Conservation (phyloP, 345 rosid genomes). For the Microthlaspi erraticum region DNA sequence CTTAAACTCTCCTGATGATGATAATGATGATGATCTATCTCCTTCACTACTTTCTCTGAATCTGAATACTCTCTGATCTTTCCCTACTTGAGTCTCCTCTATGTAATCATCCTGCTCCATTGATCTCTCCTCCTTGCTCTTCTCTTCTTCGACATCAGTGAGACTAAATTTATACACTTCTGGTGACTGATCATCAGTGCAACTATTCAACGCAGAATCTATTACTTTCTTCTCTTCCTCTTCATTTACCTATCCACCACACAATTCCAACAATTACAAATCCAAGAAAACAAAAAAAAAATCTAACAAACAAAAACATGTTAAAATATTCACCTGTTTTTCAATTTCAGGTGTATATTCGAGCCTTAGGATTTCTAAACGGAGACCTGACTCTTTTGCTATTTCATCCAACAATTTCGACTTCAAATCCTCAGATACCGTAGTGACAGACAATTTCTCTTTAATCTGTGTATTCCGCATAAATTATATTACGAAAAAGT, state of each 20-base stretch:
- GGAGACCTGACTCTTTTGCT: slow-evolving; percentile 50
- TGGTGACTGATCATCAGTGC: slow-evolving; percentile 11
- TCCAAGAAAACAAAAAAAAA: background rate
- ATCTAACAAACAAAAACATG: background rate
- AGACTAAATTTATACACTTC: slow-evolving; percentile 33
- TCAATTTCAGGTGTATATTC: slow-evolving; percentile 53
- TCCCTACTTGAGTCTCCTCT: slow-evolving; percentile 33
- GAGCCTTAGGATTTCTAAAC: slow-evolving; percentile 55
- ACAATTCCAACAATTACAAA: slow-evolving; percentile 2
- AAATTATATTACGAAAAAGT: background rate
- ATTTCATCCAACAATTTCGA: slow-evolving; percentile 58
- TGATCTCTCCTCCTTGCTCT: slow-evolving; percentile 12
- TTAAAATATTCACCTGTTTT: slow-evolving; percentile 20
- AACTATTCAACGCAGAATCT: slow-evolving; percentile 3
- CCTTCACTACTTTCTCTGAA: slow-evolving; percentile 39
- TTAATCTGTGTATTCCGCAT: slow-evolving; percentile 49
- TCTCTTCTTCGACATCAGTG: slow-evolving; percentile 35
- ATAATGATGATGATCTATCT: slow-evolving; percentile 25
- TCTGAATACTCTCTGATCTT: slow-evolving; percentile 37
- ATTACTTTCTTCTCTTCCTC: slow-evolving; percentile 36
- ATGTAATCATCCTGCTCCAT: slow-evolving; percentile 38
- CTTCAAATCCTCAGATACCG: slow-evolving; percentile 62
- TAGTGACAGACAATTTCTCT: slow-evolving; percentile 51
- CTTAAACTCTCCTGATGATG: slow-evolving; percentile 17
- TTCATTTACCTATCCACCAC: slow-evolving; percentile 30